Evolutionary conservation across 1,284 basidiomycete genomes (phyloP), one percentile per base, ranked within the genome.

Genomic region (Sanghuangporus baumii): DNA sequence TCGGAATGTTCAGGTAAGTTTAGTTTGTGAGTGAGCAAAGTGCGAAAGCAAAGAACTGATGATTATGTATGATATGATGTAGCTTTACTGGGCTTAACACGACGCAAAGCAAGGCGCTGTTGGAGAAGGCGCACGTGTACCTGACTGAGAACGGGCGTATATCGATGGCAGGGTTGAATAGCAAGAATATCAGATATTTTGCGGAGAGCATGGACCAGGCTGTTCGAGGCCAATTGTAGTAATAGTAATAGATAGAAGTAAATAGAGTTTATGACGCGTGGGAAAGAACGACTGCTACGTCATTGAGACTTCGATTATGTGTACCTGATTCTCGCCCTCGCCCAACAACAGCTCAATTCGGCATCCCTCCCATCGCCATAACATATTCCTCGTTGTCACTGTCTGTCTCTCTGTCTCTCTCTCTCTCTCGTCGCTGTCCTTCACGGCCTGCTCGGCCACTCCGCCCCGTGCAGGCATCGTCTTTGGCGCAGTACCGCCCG

Each of bases 1-100:
- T 96, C 73, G 94, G 93, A 63, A 93, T 93, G 93, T 94, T 94
- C 79, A 92, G 88, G 90, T 90, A 73, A 67, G 85, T 72, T 20
- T 48, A 9, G 41, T 31, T n/a, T 6, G 8, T 34, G 34, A 20
- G n/a, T 16, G 48, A 31, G 16, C 43, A 31, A 20, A 6, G 41
- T 34, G 8, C 14, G 14, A 23, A 31, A 51, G 67, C 60, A 12
- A 47, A 50, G 65, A 46, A 61, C 26, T 26, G 59, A 43, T 51
- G 41, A 55, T 48, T 48, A 12, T 26, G 34, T 31, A 31, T 31
- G 26, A 26, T 31, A 31, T 31, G 26, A 3, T 47, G 8, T 55
- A 91, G 91, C 72, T 93, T 90, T 76, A 94, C 93, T 55, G 92
- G 93, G 43, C 78, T 94, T 71, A 84, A 75, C 56, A 72, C 80